Conservation (phyloP, 2,329 filamentous ascomycete genomes). For the Pseudocercospora musae region DNA sequence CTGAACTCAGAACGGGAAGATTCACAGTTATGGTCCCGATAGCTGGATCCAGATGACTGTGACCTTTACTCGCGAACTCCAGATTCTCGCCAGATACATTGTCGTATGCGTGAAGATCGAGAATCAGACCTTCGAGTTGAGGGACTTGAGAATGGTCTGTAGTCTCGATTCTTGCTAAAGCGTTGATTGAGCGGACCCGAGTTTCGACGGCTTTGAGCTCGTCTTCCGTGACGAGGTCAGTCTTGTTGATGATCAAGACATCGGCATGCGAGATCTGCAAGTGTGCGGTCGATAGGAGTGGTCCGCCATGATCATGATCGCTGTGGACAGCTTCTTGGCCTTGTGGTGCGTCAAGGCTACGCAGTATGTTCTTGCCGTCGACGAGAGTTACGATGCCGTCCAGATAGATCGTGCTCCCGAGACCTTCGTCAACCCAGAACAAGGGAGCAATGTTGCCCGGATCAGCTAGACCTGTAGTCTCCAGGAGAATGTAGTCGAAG, state of each 20-base stretch:
- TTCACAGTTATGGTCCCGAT: slow-evolving; percentile 79
- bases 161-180: slow-evolving; percentile 76
- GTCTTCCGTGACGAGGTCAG: slow-evolving; percentile 70
- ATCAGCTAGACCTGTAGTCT: slow-evolving; percentile 92
- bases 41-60: slow-evolving; percentile 85
- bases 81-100: slow-evolving; percentile 63
- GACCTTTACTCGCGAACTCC: slow-evolving; percentile 70
- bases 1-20: slow-evolving; percentile 57
- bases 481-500: slow-evolving; percentile 96
- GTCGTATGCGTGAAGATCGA: slow-evolving; percentile 93
- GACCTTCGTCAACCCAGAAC: slow-evolving; percentile 96
- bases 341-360: slow-evolving; percentile 67
- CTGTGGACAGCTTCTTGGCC: slow-evolving; percentile 35
- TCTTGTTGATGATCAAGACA: slow-evolving; percentile 91
- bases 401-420: slow-evolving; percentile 92
- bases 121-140: slow-evolving; percentile 75
- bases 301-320: slow-evolving; percentile 53
- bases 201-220: slow-evolving; percentile 68
- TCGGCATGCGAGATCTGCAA: slow-evolving; percentile 96
- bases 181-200: slow-evolving; percentile 82
- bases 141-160: slow-evolving; percentile 79
- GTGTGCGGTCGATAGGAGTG: slow-evolving; percentile 85
- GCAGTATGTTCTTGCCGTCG: slow-evolving; percentile 88
- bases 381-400: slow-evolving; percentile 96
- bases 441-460: slow-evolving; percentile 92